Evolutionary conservation across 2,329 filamentous ascomycete genomes (phyloP).

Genomic region (Colletotrichum sp.): DNA sequence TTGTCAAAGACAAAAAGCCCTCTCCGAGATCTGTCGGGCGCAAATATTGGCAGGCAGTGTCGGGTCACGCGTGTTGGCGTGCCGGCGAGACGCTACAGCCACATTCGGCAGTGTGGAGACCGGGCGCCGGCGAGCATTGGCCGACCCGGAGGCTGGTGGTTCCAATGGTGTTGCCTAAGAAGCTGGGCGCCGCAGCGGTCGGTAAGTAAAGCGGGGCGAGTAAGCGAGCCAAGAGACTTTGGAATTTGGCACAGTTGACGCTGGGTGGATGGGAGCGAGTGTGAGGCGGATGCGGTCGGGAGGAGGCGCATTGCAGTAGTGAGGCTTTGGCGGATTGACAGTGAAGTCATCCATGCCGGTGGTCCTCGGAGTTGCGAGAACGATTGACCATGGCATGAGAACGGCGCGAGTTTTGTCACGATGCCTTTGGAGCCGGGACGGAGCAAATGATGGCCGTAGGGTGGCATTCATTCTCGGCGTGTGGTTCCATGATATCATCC

Average conservation of each 20-base stretch:
- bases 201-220: not conserved
- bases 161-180: not conserved
- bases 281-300: not conserved
- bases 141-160: conserved; percentile 7
- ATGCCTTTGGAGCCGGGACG: not conserved
- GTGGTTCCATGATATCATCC: conserved; percentile 19
- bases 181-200: conserved; percentile 5
- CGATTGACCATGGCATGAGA: not conserved
- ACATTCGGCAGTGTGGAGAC: not conserved
- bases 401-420: not conserved
- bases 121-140: conserved; percentile 1
- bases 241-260: not conserved
- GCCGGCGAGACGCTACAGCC: conserved; percentile 9
- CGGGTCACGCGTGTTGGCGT: conserved; percentile 10
- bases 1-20: not conserved
- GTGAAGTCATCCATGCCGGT: not conserved
- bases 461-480: conserved; percentile 11
- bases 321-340: not conserved
- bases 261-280: not conserved
- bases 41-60: conserved; percentile 10
- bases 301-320: not conserved
- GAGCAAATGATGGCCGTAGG: not conserved
- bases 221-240: not conserved
- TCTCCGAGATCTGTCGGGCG: conserved; percentile 1
- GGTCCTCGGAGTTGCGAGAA: not conserved